Evolutionary conservation across 75 land plant species (phyloP), one percentile per base, ranked within the genome.

Genomic region (Picea glauca): DNA sequence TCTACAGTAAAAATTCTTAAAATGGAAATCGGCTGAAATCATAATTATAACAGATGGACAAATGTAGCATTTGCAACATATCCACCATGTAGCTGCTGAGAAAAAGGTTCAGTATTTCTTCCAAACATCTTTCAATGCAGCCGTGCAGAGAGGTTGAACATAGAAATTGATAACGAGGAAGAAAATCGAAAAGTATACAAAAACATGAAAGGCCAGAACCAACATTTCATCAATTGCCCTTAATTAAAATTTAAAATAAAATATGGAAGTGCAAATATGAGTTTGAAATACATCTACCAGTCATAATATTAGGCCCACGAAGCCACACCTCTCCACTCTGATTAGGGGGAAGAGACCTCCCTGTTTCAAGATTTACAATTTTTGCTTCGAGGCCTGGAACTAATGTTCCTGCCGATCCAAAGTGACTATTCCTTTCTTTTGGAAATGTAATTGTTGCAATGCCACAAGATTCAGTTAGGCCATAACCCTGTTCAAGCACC

Each of bases 391-490:
- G 83, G 64, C 89, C 86, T 60, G 92, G 30, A 67, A 83, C 87
- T 72, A 95, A 86, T 1, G 9, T 8, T 23, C 98, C 98, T 60
- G 89, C 58, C n/a, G 98, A 87, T 72, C 98, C 98, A 78, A 77
- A 75, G 68, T 59, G 80, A 1, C 77, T 77, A 74, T 60, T 43
- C 23, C 78, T 83, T 38, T 59, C 78, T 18, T 33, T 72, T n/a
- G 82, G 62, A 65, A 81, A 75, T 61, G 85, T 84, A 40, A 80
- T 0, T 38, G 96, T 81, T 26, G 84, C 83, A 54, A 89, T 85
- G 33, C 90, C 92, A 81, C 87, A 81, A 58, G 94, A 81, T 79
- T 96, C 99, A 64, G 99, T 96, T 89, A 96, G 60, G 38, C 99
- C 99, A 87, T 92, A 96, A 1, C 99, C 99, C 99, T 96, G 91